Percentiles rank a stretch among this genome's conserved stretches.
Evolutionary conservation across 2,329 filamentous ascomycete genomes (phyloP).

Genomic region (Emydomyces testavorans): DNA sequence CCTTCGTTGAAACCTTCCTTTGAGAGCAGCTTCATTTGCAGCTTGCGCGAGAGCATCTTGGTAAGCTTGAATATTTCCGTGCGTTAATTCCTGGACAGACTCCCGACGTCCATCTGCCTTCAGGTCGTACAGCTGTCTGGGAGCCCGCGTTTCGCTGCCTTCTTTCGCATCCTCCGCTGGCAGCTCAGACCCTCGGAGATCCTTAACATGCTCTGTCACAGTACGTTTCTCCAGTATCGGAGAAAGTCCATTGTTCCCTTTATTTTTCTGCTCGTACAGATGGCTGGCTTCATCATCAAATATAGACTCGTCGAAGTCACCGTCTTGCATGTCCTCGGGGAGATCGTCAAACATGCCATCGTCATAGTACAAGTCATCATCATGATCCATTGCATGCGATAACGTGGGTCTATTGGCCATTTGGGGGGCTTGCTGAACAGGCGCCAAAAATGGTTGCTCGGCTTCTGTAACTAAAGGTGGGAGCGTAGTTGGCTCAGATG

Average conservation of each 20-base stretch:
- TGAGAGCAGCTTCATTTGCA: slow-evolving; percentile 61
- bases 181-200: background rate
- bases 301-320: slow-evolving; percentile 37
- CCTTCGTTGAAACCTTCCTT: slow-evolving; percentile 61
- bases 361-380: slow-evolving; percentile 39
- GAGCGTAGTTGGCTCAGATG: background rate
- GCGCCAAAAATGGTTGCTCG: slow-evolving; percentile 11
- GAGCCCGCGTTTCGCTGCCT: background rate
- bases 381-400: slow-evolving; percentile 17
- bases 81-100: slow-evolving; percentile 11
- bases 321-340: slow-evolving; percentile 22
- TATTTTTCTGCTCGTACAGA: slow-evolving; percentile 32
- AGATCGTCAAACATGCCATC: slow-evolving; percentile 36
- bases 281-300: slow-evolving; percentile 39
- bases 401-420: background rate
- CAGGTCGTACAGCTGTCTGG: background rate
- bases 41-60: slow-evolving; percentile 77
- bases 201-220: background rate
- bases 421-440: background rate
- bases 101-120: slow-evolving; percentile 12
- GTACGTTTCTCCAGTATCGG: slow-evolving; percentile 6
- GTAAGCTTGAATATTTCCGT: slow-evolving; percentile 53
- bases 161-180: background rate
- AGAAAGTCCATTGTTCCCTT: background rate
- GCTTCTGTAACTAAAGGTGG: slow-evolving; percentile 21